A percentile compares a stretch with the other conserved stretches of the same genome.
Conservation (phyloP, 179 eudicot genomes). For the Nepenthes alata region DNA sequence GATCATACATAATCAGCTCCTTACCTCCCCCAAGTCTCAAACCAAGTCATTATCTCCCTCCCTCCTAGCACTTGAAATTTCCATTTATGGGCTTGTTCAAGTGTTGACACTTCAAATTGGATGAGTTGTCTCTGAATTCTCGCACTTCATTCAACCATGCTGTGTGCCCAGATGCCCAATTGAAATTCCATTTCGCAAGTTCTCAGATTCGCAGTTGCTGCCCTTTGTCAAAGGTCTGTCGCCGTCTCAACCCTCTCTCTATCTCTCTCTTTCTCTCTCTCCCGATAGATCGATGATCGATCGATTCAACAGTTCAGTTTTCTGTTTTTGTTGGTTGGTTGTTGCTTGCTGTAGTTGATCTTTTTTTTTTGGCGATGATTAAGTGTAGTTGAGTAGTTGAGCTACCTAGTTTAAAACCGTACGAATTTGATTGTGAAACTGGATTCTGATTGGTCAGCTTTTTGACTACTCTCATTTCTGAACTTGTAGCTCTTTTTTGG, state of each 20-base stretch:
- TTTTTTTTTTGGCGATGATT: background rate
- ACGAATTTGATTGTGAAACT: background rate
- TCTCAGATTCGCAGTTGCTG: background rate
- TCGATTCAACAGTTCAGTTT: background rate
- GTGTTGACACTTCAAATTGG: background rate
- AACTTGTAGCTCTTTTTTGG: background rate
- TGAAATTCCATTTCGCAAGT: background rate
- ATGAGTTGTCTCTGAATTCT: background rate
- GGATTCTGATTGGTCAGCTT: background rate
- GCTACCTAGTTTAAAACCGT: background rate
- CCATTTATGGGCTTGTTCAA: too few relatives aligned
- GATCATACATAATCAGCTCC: background rate
- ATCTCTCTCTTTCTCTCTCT: background rate
- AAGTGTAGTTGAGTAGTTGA: background rate
- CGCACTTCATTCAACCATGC: background rate
- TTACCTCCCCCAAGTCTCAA: too few relatives aligned
- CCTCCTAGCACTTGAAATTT: too few relatives aligned
- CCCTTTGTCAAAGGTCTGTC: conserved; percentile 1
- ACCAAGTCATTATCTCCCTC: too few relatives aligned
- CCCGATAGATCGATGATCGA: background rate
- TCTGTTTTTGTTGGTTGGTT: background rate
- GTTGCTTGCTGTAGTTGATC: background rate
- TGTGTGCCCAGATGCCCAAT: conserved; percentile 2
- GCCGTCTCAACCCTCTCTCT: background rate
- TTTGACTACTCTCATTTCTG: background rate